phyloP scores from a whole-genome alignment of 139 green algal genomes.

The Pseudopediastrum boryanum region DNA sequence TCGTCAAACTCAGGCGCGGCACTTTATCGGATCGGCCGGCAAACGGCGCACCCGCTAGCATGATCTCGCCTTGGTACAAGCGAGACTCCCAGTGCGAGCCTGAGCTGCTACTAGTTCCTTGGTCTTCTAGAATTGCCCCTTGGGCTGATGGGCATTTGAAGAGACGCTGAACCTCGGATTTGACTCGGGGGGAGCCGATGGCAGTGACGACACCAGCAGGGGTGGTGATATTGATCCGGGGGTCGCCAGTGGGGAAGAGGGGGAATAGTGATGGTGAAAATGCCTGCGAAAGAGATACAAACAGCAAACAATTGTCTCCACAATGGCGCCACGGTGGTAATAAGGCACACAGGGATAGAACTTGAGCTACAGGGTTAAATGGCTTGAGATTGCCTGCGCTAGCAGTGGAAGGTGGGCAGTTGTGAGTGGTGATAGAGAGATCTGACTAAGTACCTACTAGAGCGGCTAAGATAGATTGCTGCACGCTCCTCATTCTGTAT shows the following conservation, averaged over 20 bases:
- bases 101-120: neutral
- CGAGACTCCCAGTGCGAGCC: neutral
- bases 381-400: no score
- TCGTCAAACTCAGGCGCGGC: neutral
- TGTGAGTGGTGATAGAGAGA: no score
- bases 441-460: no score
- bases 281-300: no score
- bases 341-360: no score
- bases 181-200: neutral
- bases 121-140: neutral
- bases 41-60: neutral
- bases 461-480: no score
- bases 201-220: neutral
- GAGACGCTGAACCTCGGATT: neutral
- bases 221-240: neutral
- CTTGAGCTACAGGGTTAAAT: no score
- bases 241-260: neutral
- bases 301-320: no score
- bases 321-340: no score
- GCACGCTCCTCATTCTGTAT: no score
- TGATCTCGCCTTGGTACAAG: neutral
- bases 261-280: slow-evolving; percentile 10
- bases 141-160: neutral
- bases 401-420: no score
- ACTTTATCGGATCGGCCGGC: slow-evolving; percentile 1